phyloP scores from a whole-genome alignment of 768 basidiomycete species.

The Auriscalpium microsporum region DNA sequence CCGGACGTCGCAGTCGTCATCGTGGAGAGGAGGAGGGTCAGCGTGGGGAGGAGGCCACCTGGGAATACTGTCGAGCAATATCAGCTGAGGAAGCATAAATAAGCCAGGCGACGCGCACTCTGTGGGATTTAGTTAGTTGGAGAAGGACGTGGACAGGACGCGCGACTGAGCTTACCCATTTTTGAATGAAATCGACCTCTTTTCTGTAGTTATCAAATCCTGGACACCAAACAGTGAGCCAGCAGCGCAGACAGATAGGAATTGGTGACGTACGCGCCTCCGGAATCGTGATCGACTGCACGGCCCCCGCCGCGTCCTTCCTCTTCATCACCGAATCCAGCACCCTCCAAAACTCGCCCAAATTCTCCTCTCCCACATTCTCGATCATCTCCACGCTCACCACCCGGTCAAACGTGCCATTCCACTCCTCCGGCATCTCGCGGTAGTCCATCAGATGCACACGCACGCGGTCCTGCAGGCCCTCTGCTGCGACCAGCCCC shows the following conservation, averaged over 20 bases:
- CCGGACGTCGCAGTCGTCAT: slow-evolving; percentile 7
- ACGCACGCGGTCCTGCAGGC: slow-evolving; percentile 28
- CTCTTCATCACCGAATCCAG: slow-evolving; percentile 32
- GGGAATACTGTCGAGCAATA: slow-evolving; percentile 4
- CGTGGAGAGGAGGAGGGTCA: slow-evolving; percentile 8
- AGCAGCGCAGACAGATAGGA: neutral
- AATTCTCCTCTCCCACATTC: slow-evolving; percentile 35
- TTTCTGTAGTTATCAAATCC: slow-evolving; percentile 28
- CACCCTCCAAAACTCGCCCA: slow-evolving; percentile 28
- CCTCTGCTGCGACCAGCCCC: slow-evolving; percentile 31
- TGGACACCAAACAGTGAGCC: neutral
- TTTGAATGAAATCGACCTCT: slow-evolving; percentile 5
- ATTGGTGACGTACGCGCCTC: slow-evolving; percentile 1
- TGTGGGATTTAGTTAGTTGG: neutral
- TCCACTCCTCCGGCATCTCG: slow-evolving; percentile 31
- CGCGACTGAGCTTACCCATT: neutral
- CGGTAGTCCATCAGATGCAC: slow-evolving; percentile 44
- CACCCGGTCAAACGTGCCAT: slow-evolving; percentile 56
- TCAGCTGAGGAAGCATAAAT: neutral
- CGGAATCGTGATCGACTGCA: slow-evolving; percentile 15
- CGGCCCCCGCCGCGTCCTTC: slow-evolving; percentile 27
- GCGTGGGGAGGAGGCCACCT: slow-evolving; percentile 13
- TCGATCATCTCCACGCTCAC: slow-evolving; percentile 81
- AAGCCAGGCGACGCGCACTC: too few species aligned
- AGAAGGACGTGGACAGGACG: neutral